A percentile compares a stretch with the other conserved stretches of the same genome.
Conservation (phyloP, 2,329 filamentous ascomycete genomes). For the Phoma sp. region DNA sequence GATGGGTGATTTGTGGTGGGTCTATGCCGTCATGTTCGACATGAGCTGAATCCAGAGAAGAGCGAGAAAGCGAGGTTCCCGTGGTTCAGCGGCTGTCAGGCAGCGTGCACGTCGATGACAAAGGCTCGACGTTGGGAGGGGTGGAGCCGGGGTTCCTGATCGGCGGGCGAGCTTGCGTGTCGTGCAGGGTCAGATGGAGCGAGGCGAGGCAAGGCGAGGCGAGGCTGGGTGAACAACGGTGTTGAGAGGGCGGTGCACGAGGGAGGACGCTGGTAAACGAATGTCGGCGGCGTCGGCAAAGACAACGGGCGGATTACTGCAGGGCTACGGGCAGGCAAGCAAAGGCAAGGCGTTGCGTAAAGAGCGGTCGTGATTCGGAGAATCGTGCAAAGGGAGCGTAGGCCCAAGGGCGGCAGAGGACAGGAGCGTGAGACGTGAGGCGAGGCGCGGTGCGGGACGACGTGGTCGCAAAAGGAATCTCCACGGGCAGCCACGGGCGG, state of each 20-base stretch:
- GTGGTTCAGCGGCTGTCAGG: constrained; percentile 25
- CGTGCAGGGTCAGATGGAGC: constrained; percentile 23
- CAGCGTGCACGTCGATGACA: constrained; percentile 22
- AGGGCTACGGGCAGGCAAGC: constrained; percentile 14
- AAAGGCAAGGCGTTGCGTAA: constrained; percentile 31
- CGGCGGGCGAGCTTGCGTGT: constrained; percentile 30
- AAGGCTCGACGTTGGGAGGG: constrained; percentile 17
- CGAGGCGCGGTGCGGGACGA: not conserved
- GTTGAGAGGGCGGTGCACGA: not conserved
- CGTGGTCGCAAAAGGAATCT: constrained; percentile 9
- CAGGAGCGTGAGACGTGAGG: constrained; percentile 5
- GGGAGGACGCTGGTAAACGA: constrained; percentile 23
- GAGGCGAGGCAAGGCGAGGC: not conserved
- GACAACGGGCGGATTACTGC: constrained; percentile 29
- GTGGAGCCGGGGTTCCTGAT: constrained; percentile 33
- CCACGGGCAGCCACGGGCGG: constrained; percentile 42
- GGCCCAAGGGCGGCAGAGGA: constrained; percentile 27
- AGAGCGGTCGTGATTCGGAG: constrained; percentile 44
- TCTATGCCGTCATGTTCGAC: constrained; percentile 48
- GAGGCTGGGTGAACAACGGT: constrained; percentile 8
- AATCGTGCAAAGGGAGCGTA: constrained; percentile 47
- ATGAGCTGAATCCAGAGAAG: constrained; percentile 27
- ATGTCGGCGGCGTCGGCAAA: constrained; percentile 27
- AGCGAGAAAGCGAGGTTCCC: constrained; percentile 25
- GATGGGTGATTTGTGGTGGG: constrained; percentile 23